Percentiles rank a stretch among this genome's conserved stretches.
Evolutionary conservation across 192 early-diverging fungal species (phyloP).

Genomic region (Ambispora gerdemannii): DNA sequence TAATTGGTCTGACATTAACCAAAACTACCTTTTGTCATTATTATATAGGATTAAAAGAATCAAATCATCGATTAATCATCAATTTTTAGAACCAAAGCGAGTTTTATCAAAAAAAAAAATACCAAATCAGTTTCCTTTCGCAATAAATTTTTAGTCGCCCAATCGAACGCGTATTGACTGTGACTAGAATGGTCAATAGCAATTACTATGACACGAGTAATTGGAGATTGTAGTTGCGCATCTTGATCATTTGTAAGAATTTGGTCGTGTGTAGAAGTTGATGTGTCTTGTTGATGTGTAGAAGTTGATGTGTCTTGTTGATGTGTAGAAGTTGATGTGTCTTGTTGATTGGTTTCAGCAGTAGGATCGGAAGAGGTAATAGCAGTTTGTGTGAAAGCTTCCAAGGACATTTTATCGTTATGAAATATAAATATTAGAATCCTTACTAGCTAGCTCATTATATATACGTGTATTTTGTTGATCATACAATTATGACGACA

Average conservation of each 20-base stretch:
- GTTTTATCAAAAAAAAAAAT: background rate
- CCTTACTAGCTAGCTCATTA: no score
- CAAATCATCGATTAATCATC: background rate
- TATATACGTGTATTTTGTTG: no score
- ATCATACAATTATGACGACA: no score
- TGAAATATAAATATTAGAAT: no score
- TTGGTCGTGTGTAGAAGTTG: background rate
- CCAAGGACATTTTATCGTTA: no score
- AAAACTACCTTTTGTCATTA: slow-evolving; percentile 31
- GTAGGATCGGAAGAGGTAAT: no score
- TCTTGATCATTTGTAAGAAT: background rate
- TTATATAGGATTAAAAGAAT: background rate
- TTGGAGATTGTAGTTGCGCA: slow-evolving; percentile 12
- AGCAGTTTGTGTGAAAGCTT: no score
- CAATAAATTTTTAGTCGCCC: slow-evolving; percentile 40
- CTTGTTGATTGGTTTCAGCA: no score
- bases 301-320: background rate
- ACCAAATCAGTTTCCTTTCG: slow-evolving; percentile 35
- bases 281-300: background rate
- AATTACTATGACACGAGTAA: slow-evolving; percentile 33
- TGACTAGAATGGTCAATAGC: slow-evolving; percentile 34
- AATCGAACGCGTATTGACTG: slow-evolving; percentile 38
- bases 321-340: background rate
- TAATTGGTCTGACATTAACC: slow-evolving; percentile 39
- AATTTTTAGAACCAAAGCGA: background rate